These are phyloP conservation scores for Quercus rubra DNA, from an alignment of 306 rosid species.

Conservation along the genomic window DNA sequence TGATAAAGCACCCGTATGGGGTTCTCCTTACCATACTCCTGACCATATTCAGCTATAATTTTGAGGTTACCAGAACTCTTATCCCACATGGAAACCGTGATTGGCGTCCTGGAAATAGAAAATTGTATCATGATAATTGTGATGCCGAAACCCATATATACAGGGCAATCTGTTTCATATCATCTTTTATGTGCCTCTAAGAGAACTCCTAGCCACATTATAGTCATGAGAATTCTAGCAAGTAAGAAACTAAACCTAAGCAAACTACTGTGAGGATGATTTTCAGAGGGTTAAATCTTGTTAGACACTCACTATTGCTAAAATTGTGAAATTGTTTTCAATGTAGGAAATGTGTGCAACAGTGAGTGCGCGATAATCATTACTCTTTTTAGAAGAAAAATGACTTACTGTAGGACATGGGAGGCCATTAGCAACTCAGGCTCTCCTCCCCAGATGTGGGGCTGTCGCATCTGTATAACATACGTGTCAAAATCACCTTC, in stretches of 20 bases:
- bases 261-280: too few species aligned
- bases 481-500: constrained; percentile 77
- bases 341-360: too few species aligned
- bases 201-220: background rate
- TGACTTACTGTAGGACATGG: constrained; percentile 65
- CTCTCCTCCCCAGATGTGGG: constrained; percentile 86
- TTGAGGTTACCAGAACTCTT: constrained; percentile 37
- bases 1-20: constrained; percentile 67
- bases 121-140: background rate
- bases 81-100: constrained; percentile 66
- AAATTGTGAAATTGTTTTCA: too few species aligned
- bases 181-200: background rate
- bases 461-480: constrained; percentile 60
- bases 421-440: constrained; percentile 89
- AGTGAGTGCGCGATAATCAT: too few species aligned
- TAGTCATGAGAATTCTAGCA: background rate
- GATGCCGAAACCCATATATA: background rate
- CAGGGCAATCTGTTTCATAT: background rate
- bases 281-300: background rate
- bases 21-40: constrained; percentile 64
- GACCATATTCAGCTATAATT: constrained; percentile 78
- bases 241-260: background rate
- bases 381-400: background rate
- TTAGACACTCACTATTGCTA: too few species aligned
- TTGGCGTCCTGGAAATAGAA: constrained; percentile 72